Conservation (phyloP, 768 basidiomycete species). For the Agaricus subrufescens region DNA sequence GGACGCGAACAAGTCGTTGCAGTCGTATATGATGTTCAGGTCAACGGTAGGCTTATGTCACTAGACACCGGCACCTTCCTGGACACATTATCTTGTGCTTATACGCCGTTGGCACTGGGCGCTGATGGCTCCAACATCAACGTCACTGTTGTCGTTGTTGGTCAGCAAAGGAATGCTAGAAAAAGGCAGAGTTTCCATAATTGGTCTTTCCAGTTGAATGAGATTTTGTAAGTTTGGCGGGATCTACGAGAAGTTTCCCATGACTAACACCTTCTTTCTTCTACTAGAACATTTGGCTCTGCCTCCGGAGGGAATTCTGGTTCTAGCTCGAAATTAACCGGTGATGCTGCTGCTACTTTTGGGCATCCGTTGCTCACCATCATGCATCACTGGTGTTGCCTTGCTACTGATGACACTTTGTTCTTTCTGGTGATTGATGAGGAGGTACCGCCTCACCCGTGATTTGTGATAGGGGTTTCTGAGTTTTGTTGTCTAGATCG, state of each 20-base stretch:
- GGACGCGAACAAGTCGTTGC: background rate
- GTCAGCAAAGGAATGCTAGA: background rate
- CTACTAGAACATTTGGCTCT: too few species aligned
- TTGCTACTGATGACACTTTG: background rate
- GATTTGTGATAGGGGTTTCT: too few species aligned
- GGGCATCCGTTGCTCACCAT: background rate
- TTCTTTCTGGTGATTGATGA: background rate
- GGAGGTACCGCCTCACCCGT: too few species aligned
- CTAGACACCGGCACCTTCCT: too few species aligned
- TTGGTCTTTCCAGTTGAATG: constrained; percentile 6
- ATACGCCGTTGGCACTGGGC: background rate
- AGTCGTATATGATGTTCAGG: constrained; percentile 1
- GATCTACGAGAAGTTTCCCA: too few species aligned
- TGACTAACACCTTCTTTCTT: too few species aligned
- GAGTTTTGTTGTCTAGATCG: too few species aligned
- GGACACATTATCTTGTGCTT: background rate
- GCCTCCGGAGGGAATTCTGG: too few species aligned
- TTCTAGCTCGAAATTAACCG: too few species aligned
- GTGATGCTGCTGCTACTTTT: background rate
- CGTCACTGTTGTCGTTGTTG: constrained; percentile 5
- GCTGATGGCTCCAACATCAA: background rate
- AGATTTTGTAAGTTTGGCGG: background rate
- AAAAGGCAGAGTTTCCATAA: background rate
- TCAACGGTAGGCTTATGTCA: background rate
- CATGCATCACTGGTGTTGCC: background rate